Percentiles rank a stretch among this genome's conserved stretches.
Conservation (phyloP, 352 stramenopile genomes). For the Labyrinthula sp. region DNA sequence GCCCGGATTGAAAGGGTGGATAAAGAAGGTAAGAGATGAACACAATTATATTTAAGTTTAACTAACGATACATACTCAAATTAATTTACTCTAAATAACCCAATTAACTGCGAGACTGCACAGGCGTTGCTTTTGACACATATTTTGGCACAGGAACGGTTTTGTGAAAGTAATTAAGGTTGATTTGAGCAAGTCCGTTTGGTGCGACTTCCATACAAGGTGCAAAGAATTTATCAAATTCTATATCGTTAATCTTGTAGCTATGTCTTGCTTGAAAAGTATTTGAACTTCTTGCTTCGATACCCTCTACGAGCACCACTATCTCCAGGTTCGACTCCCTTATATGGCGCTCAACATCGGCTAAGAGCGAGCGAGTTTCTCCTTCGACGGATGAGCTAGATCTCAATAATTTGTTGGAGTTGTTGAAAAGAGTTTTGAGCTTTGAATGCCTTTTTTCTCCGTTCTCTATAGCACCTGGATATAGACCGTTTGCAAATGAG, state of each 20-base stretch:
- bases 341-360: constrained; percentile 27
- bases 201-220: constrained; percentile 34
- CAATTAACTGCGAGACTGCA: too few species aligned
- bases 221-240: constrained; percentile 40
- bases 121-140: constrained; percentile 18
- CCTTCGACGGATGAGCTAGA: constrained; percentile 30
- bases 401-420: neutral
- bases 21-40: too few species aligned
- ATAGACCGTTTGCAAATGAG: too few species aligned
- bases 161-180: constrained; percentile 35
- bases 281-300: constrained; percentile 43
- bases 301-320: constrained; percentile 44
- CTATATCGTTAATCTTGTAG: constrained; percentile 44
- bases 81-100: too few species aligned
- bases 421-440: constrained; percentile 34
- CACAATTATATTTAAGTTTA: too few species aligned
- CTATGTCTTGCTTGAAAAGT: constrained; percentile 47
- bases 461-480: too few species aligned
- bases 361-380: constrained; percentile 22
- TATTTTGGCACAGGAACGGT: constrained; percentile 27
- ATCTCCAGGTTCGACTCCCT: constrained; percentile 36
- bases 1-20: too few species aligned
- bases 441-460: too few species aligned
- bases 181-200: constrained; percentile 31
- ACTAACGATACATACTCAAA: too few species aligned